These are phyloP conservation scores for Rosa lucieae DNA, from an alignment of 306 rosid species.

Conservation along the genomic window DNA sequence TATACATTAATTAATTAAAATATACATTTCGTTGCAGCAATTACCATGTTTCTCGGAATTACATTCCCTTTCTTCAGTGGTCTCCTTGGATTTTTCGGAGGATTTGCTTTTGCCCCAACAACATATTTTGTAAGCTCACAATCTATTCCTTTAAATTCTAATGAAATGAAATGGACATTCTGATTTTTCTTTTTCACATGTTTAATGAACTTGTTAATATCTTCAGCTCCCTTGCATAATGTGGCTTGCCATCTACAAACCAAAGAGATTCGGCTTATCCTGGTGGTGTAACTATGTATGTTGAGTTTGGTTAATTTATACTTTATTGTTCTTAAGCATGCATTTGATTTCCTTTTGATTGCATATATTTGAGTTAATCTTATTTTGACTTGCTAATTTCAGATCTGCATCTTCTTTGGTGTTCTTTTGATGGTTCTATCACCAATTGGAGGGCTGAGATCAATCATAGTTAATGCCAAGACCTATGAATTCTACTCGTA, in stretches of 20 bases:
- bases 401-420: constrained; percentile 76
- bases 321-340: not conserved
- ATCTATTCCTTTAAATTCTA: not conserved
- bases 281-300: constrained; percentile 82
- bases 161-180: not conserved
- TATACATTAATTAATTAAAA: not conserved
- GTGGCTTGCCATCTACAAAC: constrained; percentile 85
- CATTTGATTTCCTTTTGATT: not conserved
- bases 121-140: constrained; percentile 68
- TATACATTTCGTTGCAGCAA: constrained; percentile 39
- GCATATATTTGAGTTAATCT: not conserved
- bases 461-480: constrained; percentile 61
- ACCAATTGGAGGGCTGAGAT: constrained; percentile 80
- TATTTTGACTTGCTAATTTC: constrained; percentile 28
- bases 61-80: constrained; percentile 81
- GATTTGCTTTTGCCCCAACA: constrained; percentile 91
- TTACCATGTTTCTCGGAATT: constrained; percentile 70
- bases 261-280: constrained; percentile 62
- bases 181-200: not conserved
- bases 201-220: not conserved
- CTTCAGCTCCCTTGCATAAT: constrained; percentile 85
- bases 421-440: constrained; percentile 56
- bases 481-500: constrained; percentile 57
- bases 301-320: not conserved
- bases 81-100: constrained; percentile 75